Base-by-base conservation (phyloP, 2,329 filamentous ascomycete species). In the Sclerotinia spermophila region DNA sequence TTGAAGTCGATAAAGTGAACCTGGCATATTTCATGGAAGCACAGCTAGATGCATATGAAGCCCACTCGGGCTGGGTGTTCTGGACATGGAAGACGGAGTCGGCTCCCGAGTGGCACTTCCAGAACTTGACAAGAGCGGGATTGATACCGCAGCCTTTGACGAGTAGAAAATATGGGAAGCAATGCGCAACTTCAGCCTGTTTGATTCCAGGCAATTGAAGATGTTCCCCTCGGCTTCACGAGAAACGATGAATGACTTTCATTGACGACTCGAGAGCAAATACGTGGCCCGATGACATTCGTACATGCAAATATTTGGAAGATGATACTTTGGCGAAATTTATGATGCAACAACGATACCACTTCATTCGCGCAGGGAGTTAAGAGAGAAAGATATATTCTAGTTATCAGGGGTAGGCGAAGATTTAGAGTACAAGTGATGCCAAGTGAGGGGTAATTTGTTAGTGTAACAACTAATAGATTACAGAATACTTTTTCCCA, bases 1-100 rank as follows among this genome's bases (percentile, higher is more conserved):
- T 79, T 6, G 81, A 80, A 73, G 78, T 79, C 13, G 76, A 78
- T 67, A 79, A 81, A 68, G 72, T 81, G 7, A 79, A 79, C 53
- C 75, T 81, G 19, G 76, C 79, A 21, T 81, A 81, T 30, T 83
- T 79, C 72, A 75, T 83, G 51, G 83, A 84, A 74, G 82, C 82
- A 1, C 79, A 84, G 72, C 71, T 84, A 27, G 79, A 83, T 71
- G 79, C 81, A 2, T 84, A 82, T 72, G 82, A 84, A 73, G 70
- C 77, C 11, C 78, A 79, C 40, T 75, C 79, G 0, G 77, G 78
- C 2, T 83, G 82, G 51, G 80, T 81, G 71, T 83, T 84, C 73
- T 79, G 64, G 84, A 74, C 82, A 15, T 84, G 82, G 82, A 81
- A 80, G 53, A 82, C 80, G 45, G 81, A 82, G 65, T 81, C 78